Base-by-base conservation (phyloP, 2,329 filamentous ascomycete species). In the Beauveria scarabaeidicola region DNA sequence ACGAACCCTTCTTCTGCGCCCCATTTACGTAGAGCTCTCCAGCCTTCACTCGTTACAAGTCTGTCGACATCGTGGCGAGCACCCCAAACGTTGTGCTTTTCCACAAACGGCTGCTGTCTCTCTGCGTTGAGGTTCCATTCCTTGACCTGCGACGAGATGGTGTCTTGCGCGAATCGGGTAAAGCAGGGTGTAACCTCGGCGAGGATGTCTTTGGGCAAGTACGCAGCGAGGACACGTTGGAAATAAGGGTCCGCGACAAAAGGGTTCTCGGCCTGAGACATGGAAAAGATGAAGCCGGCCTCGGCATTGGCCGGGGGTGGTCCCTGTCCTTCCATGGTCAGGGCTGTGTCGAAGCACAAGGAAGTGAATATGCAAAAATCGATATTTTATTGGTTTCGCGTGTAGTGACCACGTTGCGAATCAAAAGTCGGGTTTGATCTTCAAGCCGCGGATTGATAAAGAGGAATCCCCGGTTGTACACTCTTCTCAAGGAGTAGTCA, bases 11-110 rank as follows among this genome's bases (percentile, higher is more conserved):
- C 46, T 13, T 47, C 25, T 8, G 47, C 52, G 5, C 61, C 61
- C 61, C 61, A 62, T 54, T 52, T 48, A 5, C 58, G 58, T 5
- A 62, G 54, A 11, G 32, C n/a, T 44, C 52, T 52, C 61, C 61
- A 62, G 27, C 61, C 61, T 15, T 62, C 58, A 48, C 61, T 62
- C 1, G 61, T 62, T 2, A 62, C 48, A n/a, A 62, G 58, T n/a
- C 53, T 54, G 43, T 62, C 61, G 8, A 58, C 58, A 13, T 58
- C 53, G 46, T 62, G 58, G 3, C 58, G 40, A 13, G 46, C 60
- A 6, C 61, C 61, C 61, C 61, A 63, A 1, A 61, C 47, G 10
- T 58, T 60, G 41, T 63, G 51, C 40, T 54, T 61, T 23, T 60
- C 58, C 13, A 63, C 61, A 44, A 60, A 60, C 8, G 61, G 61